Evolutionary conservation across 306 rosid genomes (phyloP), one percentile per base, ranked within the genome.

Genomic region (Glycine tomentella): DNA sequence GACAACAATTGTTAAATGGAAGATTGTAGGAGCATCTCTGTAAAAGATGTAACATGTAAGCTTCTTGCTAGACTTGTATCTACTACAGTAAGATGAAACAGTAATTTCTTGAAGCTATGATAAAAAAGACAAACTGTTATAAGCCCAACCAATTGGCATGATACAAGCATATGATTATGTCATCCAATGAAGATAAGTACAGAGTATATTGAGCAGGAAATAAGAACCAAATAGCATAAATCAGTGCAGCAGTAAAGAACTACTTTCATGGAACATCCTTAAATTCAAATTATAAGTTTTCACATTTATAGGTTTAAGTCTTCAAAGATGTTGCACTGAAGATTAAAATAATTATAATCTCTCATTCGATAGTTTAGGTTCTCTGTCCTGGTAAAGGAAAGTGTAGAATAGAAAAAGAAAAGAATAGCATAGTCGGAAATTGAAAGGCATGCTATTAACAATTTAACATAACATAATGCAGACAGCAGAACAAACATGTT

Each of bases 151-250:
- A 59, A 14, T 33, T 56, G 48, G 33, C 11, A 9, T 15, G 8
- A 36, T 31, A 5, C 52, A 68, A 82, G 48, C 49, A 58, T 42
- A 42, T 74, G 58, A 15, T 10, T 50, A 48, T 75, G 57, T 25
- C 77, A 76, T 36, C 40, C 57, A 68, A n/a, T 1, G 4, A 33
- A 50, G 11, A 45, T 33, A 53, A 68, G 65, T 56, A 6, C 15
- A 52, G 12, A 50, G 31, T 56, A 40, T 7, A 63, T 31, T 63
- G 9, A 68, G 34, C 57, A 70, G 71, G 25, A 45, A 75, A 78
- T 65, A 74, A 80, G 77, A 58, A 69, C 55, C 11, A 61, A 59
- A 67, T 33, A 13, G 44, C 69, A 55, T 17, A 7, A 69, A 61
- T 71, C 44, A 59, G 51, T 14, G 63, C 5, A 8, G 59, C 58